Evolutionary conservation across 306 rosid genomes (phyloP), one percentile per base, ranked within the genome.

Genomic region (Vigna hirtella): DNA sequence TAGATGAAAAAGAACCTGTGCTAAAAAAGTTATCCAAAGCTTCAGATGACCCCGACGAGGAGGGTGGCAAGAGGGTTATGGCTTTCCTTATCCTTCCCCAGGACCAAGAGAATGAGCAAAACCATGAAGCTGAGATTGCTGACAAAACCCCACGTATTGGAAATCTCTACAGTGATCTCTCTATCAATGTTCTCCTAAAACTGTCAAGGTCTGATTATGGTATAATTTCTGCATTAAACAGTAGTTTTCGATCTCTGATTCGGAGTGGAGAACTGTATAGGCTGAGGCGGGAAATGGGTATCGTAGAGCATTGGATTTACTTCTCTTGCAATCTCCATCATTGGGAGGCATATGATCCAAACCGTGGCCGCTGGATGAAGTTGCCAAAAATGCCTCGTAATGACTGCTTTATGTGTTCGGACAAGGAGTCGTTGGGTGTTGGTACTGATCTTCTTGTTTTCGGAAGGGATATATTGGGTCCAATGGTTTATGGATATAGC

Each of bases 391-490:
- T 93, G 90, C 66, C 79, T 47, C 75, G 74, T n/a, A 79, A 82
- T 49, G 84, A 81, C 14, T 93, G 93, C 63, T 93, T 93, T 77
- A 83, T 72, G 89, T 84, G 84, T 52, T 86, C 96, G 0, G 92
- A 90, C 53, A 93, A 93, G 81, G 98, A 93, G 83, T 93, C 98
- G 0, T 80, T 93, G 74, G 98, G 85, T 0, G 97, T 93, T 78
- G 98, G 98, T 36, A 91, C 96, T 0, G 90, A 93, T 26, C 92
- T 93, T 72, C 91, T 93, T 76, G 96, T 93, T 58, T 91, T 93
- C 50, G 97, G 98, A 71, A 88, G 53, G 86, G 92, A 84, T 75
- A 75, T 87, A 40, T 43, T 2, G 9, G 74, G 87, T 59, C 89
- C 70, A 65, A 77, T 85, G 24, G 77, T 93, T 67, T 87, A 87